Conservation (phyloP, 208 protist species). For the Phytomonas sp. region DNA sequence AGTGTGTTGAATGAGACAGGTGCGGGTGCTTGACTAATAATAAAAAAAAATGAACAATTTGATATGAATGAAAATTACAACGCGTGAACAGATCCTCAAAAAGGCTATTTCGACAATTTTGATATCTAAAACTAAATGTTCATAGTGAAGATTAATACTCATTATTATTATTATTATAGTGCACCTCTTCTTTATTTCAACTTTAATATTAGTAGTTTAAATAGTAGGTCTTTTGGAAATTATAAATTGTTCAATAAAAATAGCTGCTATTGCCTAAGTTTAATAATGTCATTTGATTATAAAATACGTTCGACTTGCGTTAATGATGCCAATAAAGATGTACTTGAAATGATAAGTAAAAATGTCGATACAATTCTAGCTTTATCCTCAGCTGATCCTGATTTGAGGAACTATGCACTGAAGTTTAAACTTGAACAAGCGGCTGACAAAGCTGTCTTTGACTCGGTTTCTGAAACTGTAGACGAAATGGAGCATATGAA, state of each 20-base stretch:
- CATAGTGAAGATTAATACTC: not conserved
- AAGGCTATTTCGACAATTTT: not conserved
- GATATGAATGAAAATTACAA: not conserved
- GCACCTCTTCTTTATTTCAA: not conserved
- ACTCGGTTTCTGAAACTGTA: slow-evolving; percentile 23
- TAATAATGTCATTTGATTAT: slow-evolving; percentile 3
- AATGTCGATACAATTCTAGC: slow-evolving; percentile 56
- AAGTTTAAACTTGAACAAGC: slow-evolving; percentile 83
- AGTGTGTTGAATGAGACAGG: not conserved
- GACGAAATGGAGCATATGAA: slow-evolving; percentile 53
- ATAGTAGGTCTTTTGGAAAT: not conserved
- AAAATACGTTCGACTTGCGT: not conserved
- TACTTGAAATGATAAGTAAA: slow-evolving; percentile 38
- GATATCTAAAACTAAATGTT: not conserved
- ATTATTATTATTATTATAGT: slow-evolving; percentile 7
- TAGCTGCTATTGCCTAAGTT: slow-evolving; percentile 5
- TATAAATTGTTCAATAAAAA: slow-evolving; percentile 17
- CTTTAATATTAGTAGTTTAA: not conserved
- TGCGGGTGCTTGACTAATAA: not conserved
- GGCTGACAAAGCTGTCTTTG: slow-evolving; percentile 60
- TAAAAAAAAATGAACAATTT: not conserved
- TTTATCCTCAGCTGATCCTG: slow-evolving; percentile 45
- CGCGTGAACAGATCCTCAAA: not conserved
- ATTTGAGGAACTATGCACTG: slow-evolving; percentile 43
- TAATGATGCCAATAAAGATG: slow-evolving; percentile 24